Conservation (phyloP, 2,329 filamentous ascomycete species). For the Beauveria sp. region DNA sequence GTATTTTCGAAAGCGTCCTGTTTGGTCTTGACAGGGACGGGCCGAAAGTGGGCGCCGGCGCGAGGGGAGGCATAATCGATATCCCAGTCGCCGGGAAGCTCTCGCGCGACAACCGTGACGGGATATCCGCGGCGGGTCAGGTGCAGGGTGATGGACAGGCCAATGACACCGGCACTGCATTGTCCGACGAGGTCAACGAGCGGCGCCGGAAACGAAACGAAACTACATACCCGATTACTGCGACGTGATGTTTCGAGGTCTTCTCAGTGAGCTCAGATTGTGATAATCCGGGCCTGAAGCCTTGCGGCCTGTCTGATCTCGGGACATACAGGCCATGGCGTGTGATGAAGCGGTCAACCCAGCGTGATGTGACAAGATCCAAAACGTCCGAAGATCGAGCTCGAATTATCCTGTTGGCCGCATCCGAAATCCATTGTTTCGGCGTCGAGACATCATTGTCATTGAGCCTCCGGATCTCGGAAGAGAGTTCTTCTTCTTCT, state of each 20-base stretch:
- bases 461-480: too few relatives aligned
- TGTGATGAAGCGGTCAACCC: too few relatives aligned
- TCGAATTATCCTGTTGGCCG: too few relatives aligned
- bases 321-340: too few relatives aligned
- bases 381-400: too few relatives aligned
- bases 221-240: background rate
- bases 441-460: too few relatives aligned
- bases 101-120: background rate
- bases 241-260: background rate
- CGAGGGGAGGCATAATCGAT: conserved; percentile 6
- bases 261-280: background rate
- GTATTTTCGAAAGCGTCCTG: background rate
- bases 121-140: background rate
- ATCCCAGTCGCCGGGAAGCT: conserved; percentile 4
- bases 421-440: too few relatives aligned
- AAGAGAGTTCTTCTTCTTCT: too few relatives aligned
- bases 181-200: background rate
- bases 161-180: conserved; percentile 10
- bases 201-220: background rate
- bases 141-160: conserved; percentile 3
- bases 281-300: too few relatives aligned
- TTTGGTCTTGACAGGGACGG: background rate
- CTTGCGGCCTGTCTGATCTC: too few relatives aligned
- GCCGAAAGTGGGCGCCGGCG: conserved; percentile 5
- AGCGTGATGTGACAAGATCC: too few relatives aligned